These are phyloP conservation scores for Calocybe gangraenosa DNA, from an alignment of 768 basidiomycete genomes.

Conservation along the genomic window DNA sequence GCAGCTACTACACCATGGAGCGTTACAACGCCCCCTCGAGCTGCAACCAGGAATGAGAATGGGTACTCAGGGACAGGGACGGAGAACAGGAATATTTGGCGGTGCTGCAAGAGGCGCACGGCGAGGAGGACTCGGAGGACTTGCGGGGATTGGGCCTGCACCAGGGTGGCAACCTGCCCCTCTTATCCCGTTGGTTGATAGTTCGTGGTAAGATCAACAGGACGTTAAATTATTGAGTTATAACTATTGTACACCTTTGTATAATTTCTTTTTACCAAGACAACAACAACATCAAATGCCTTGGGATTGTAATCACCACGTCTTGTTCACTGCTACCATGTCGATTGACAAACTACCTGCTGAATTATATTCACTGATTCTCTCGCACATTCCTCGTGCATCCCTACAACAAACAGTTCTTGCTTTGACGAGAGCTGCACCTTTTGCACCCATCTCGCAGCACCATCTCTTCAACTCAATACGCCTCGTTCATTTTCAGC, in stretches of 20 bases:
- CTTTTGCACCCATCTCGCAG: conserved; percentile 51
- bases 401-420: conserved; percentile 50
- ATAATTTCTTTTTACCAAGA: too few relatives aligned
- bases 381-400: conserved; percentile 43
- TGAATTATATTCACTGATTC: conserved; percentile 62
- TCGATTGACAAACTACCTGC: conserved; percentile 43
- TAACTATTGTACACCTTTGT: too few relatives aligned
- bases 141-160: neutral
- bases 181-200: neutral
- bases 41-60: conserved; percentile 48
- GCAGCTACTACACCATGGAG: conserved; percentile 20
- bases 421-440: conserved; percentile 60
- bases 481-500: conserved; percentile 42
- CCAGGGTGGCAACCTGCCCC: conserved; percentile 10
- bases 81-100: conserved; percentile 60
- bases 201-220: conserved; percentile 5
- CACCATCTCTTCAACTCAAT: conserved; percentile 58
- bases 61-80: conserved; percentile 37
- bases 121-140: conserved; percentile 11
- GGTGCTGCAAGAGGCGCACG: conserved; percentile 35
- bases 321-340: too few relatives aligned
- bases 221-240: neutral
- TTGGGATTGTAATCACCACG: too few relatives aligned
- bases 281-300: too few relatives aligned
- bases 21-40: conserved; percentile 47